Evolutionary conservation across 75 land plant species (phyloP).

Genomic region (Pseudotsuga menziesii): DNA sequence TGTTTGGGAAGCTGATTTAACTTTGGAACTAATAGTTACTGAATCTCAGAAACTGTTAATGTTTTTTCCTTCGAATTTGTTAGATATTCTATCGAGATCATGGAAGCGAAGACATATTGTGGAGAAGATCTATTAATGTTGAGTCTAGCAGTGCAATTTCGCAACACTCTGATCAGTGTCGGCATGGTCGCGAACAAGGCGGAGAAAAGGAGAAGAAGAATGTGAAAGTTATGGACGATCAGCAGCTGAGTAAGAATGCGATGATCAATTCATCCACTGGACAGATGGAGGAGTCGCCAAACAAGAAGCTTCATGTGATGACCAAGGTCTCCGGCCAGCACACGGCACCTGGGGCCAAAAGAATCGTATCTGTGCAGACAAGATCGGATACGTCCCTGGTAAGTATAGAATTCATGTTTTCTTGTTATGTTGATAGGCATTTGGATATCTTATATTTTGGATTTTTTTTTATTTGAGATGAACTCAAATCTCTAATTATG

Average conservation of each 20-base stretch:
- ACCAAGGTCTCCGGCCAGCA: not conserved
- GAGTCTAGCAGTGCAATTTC: too few relatives aligned
- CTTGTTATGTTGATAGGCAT: too few relatives aligned
- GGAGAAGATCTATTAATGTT: too few relatives aligned
- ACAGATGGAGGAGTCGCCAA: not conserved
- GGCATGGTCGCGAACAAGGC: too few relatives aligned
- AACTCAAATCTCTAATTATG: too few relatives aligned
- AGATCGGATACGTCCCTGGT: not conserved
- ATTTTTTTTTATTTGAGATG: too few relatives aligned
- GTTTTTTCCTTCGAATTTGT: not conserved
- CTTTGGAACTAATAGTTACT: not conserved
- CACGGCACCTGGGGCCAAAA: not conserved
- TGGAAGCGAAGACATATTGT: too few relatives aligned
- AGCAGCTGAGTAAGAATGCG: not conserved
- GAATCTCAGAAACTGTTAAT: not conserved
- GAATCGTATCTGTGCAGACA: not conserved
- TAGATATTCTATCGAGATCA: not conserved
- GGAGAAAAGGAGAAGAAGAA: not conserved
- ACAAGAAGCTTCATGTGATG: not conserved
- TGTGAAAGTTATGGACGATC: not conserved
- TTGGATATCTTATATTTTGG: too few relatives aligned
- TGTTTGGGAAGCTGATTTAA: too few relatives aligned
- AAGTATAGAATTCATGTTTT: not conserved
- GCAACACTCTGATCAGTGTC: too few relatives aligned
- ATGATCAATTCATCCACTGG: not conserved